phyloP scores from a whole-genome alignment of 192 early-diverging fungal species.

The Coemansia sp. region DNA sequence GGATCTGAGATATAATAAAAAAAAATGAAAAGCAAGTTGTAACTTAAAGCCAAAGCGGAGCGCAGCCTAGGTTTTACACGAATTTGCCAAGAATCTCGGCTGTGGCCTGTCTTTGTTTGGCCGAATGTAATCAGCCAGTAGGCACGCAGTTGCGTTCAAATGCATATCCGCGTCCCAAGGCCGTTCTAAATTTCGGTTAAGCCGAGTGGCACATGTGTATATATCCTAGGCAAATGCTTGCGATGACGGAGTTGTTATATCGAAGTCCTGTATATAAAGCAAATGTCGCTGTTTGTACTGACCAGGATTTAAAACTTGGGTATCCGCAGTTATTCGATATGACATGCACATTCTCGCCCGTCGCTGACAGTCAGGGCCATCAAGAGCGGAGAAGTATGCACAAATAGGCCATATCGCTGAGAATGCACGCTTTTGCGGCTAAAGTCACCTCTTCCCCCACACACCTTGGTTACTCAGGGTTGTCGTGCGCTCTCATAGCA shows the following conservation, averaged over 20 bases:
- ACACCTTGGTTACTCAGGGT: not conserved
- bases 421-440: not conserved
- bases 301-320: not conserved
- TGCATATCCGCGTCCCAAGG: not conserved
- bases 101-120: not conserved
- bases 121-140: not conserved
- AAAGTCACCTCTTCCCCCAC: not conserved
- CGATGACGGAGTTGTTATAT: too few species aligned
- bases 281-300: not conserved
- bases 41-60: not conserved
- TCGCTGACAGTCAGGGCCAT: not conserved
- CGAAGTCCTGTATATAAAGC: not conserved
- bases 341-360: not conserved
- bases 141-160: not conserved
- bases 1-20: not conserved
- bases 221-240: not conserved
- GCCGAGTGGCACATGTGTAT: too few species aligned
- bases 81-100: not conserved
- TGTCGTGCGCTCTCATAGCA: not conserved
- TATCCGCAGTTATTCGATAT: not conserved
- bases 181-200: not conserved
- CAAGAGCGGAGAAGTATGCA: not conserved
- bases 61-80: not conserved
- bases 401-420: not conserved
- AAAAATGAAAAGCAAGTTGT: not conserved